Base-by-base conservation (phyloP, 2,329 filamentous ascomycete genomes). In the Phialemonium atrogriseum region DNA sequence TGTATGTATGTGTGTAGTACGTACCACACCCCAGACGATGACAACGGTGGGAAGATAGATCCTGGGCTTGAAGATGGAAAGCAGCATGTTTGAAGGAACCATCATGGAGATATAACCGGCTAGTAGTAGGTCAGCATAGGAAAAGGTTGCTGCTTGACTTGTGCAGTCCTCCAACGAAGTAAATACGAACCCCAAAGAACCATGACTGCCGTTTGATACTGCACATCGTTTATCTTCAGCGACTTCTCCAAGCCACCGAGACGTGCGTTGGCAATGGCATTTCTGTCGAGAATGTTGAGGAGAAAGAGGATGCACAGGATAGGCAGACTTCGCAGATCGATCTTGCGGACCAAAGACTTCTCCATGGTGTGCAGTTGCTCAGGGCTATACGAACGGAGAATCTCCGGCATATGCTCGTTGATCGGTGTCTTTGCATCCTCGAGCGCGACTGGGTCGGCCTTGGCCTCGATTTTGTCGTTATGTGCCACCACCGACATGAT, bases 211-310 rank as follows among this genome's bases (percentile, higher is more conserved):
- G 60, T 59, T 45, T 64, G 58, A 42, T 70, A 70, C 37, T 70
- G 51, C 7, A 52, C 54, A 28, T 54, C 56, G 1, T 45, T 50
- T 35, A 70, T 46, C 6, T 54, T 46, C 10, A 71, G 45, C 24
- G 69, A 66, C 16, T 58, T 52, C 24, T 66, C 57, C 16, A 72
- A 44, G 4, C 66, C 65, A 39, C 65, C 61, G 17, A 71, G 47
- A 31, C 59, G 55, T 10, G 68, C 68, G n/a, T 67, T 64, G 10
- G 68, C 66, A 38, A 70, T 69, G 38, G 70, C 64, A 30, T 64
- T 65, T 11, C 61, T 48, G 39, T 65, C 60, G 3, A 58, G 43
- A 7, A 26, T 26, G 24, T 26, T 26, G 11, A 26, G 12, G 24
- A 26, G 24, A 13, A 26, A 26, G 24, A 26, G 24, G 12, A 26